These are phyloP conservation scores for Diospyros lotus DNA, from an alignment of 148 eudicot genomes.

Conservation along the genomic window DNA sequence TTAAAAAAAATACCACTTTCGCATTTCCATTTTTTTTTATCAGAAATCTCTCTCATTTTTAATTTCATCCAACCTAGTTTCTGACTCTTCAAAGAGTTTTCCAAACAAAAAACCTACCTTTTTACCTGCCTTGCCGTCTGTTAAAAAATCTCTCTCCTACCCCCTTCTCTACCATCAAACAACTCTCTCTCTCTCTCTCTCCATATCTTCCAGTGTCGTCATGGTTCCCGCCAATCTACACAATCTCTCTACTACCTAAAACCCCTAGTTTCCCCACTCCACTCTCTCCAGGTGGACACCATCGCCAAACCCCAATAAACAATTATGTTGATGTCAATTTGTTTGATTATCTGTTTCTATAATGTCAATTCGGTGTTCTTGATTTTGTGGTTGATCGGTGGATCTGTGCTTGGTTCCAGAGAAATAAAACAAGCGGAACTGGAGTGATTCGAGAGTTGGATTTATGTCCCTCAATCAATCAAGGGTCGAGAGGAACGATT, in stretches of 20 bases:
- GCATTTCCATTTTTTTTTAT: no score
- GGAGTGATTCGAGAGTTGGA: constrained; percentile 34
- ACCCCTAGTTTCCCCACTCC: constrained; percentile 12
- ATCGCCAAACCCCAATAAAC: neutral
- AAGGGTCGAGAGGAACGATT: constrained; percentile 64
- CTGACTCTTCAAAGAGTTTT: no score
- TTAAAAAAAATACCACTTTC: no score
- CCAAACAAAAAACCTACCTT: constrained; percentile 23
- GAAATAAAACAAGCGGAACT: constrained; percentile 4
- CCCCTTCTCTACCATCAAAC: no score
- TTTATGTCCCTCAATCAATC: constrained; percentile 91
- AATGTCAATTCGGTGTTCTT: neutral
- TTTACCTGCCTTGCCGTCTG: constrained; percentile 15
- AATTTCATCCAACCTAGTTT: no score
- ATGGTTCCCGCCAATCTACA: constrained; percentile 27
- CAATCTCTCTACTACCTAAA: constrained; percentile 15
- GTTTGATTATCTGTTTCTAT: constrained; percentile 11
- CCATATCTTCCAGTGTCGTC: neutral
- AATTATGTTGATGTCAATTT: constrained; percentile 4
- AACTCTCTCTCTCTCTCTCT: constrained; percentile 5
- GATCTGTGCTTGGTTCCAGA: constrained; percentile 19
- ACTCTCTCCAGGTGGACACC: constrained; percentile 7
- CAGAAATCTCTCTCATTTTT: no score
- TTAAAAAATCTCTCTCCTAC: constrained; percentile 13
- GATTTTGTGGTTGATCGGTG: constrained; percentile 17